A percentile compares a stretch with the other conserved stretches of the same genome.
Evolutionary conservation across 2,329 filamentous ascomycete species (phyloP).

Genomic region (Teratosphaeriaceae sp.): DNA sequence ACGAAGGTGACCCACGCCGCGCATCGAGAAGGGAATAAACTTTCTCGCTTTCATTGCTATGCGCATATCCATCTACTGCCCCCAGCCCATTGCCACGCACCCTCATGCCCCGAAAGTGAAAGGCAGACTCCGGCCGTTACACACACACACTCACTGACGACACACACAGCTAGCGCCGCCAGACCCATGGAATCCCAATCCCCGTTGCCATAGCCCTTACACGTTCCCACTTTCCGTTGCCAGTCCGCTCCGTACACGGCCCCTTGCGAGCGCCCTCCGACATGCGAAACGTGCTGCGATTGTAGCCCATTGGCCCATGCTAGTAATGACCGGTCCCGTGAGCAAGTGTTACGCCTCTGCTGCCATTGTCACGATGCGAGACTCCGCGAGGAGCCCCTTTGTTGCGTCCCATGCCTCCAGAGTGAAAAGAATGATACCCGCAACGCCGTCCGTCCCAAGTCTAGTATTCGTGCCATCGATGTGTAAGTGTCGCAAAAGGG

Average conservation of each 20-base stretch:
- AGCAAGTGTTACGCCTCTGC: neutral
- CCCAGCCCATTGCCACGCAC: neutral
- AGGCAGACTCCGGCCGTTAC: neutral
- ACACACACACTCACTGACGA: neutral
- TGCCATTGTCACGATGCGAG: neutral
- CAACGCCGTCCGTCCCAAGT: neutral
- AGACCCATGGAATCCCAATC: neutral
- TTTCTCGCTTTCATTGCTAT: neutral
- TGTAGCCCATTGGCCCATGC: no score
- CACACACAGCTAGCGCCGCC: neutral
- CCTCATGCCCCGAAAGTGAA: neutral
- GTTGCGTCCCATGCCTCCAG: no score
- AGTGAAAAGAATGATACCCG: neutral
- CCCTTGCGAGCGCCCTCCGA: neutral
- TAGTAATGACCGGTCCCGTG: neutral
- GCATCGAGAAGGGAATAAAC: neutral
- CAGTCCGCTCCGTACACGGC: neutral
- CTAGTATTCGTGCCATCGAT: neutral
- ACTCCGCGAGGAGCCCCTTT: no score
- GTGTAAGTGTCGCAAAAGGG: neutral
- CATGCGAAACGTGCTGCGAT: neutral
- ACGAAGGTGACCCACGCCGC: no score
- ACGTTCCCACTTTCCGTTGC: neutral
- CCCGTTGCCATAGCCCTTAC: neutral
- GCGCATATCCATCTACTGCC: neutral